phyloP scores from a whole-genome alignment of 768 basidiomycete genomes.

The Russula foetens region DNA sequence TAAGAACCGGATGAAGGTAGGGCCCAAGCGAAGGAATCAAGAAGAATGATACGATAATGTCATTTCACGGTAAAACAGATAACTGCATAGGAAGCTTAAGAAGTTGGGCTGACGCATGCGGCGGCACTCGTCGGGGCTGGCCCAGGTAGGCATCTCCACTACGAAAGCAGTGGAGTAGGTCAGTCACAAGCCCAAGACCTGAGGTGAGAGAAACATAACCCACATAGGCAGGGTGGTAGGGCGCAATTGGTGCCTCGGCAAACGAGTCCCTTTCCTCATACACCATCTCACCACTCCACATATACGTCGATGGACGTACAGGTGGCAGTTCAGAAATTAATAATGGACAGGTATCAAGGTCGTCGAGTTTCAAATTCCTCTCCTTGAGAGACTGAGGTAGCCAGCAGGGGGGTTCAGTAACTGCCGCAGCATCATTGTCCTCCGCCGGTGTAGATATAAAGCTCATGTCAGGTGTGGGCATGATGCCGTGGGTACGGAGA shows the following conservation, averaged over 20 bases:
- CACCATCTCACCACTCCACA: constrained; percentile 26
- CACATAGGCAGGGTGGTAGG: constrained; percentile 31
- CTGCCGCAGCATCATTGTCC: constrained; percentile 30
- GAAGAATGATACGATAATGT: constrained; percentile 9
- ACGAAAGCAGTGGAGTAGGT: not conserved
- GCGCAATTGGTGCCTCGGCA: constrained; percentile 24
- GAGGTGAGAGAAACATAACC: constrained; percentile 13
- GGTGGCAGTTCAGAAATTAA: constrained; percentile 33
- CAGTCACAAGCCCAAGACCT: not conserved
- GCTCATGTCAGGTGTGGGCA: constrained; percentile 39
- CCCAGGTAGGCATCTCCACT: constrained; percentile 33
- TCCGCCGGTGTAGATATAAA: constrained; percentile 34
- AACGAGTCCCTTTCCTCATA: constrained; percentile 32
- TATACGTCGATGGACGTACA: constrained; percentile 25
- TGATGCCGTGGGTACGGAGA: constrained; percentile 64
- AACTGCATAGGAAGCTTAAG: not conserved
- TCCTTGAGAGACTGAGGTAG: constrained; percentile 31
- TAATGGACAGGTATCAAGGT: constrained; percentile 25
- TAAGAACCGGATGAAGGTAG: constrained; percentile 1
- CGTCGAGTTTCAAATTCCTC: constrained; percentile 26
- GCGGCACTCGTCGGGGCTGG: constrained; percentile 24
- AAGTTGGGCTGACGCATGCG: constrained; percentile 5
- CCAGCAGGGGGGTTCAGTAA: constrained; percentile 27
- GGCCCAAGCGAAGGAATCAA: constrained; percentile 8
- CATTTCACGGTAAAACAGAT: not conserved